These are phyloP conservation scores for Panellus pusillus DNA, from an alignment of 768 basidiomycete genomes.

Conservation along the genomic window DNA sequence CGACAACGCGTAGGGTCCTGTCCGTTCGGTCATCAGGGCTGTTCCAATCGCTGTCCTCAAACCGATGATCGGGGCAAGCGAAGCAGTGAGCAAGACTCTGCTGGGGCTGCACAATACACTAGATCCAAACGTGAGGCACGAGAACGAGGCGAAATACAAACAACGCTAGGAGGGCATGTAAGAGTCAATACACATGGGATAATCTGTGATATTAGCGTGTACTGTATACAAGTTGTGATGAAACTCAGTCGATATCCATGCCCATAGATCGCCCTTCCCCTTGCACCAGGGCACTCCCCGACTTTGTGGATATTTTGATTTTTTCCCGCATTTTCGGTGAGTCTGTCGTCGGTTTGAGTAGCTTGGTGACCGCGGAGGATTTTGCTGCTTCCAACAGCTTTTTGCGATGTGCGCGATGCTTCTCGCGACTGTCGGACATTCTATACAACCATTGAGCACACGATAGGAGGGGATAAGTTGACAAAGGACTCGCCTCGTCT, in stretches of 20 bases:
- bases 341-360: constrained; percentile 63
- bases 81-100: constrained; percentile 94
- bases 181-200: constrained; percentile 12
- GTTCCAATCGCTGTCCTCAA: constrained; percentile 97
- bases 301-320: constrained; percentile 68
- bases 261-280: constrained; percentile 89
- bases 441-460: constrained; percentile 38
- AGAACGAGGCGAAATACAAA: constrained; percentile 95
- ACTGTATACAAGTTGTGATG: constrained; percentile 13
- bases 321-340: constrained; percentile 66
- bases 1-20: constrained; percentile 65
- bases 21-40: constrained; percentile 92
- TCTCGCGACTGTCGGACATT: constrained; percentile 83
- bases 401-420: constrained; percentile 71
- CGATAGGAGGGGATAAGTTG: not conserved
- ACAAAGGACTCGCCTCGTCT: constrained; percentile 62
- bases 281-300: constrained; percentile 71
- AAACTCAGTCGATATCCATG: constrained; percentile 77
- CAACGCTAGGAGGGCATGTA: constrained; percentile 45
- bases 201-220: constrained; percentile 19
- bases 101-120: constrained; percentile 91
- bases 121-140: constrained; percentile 79
- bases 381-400: constrained; percentile 60
- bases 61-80: constrained; percentile 97
- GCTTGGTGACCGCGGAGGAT: constrained; percentile 48